Conservation (phyloP, 1,139 yeast genomes). For the Waltiozyma sp. region DNA sequence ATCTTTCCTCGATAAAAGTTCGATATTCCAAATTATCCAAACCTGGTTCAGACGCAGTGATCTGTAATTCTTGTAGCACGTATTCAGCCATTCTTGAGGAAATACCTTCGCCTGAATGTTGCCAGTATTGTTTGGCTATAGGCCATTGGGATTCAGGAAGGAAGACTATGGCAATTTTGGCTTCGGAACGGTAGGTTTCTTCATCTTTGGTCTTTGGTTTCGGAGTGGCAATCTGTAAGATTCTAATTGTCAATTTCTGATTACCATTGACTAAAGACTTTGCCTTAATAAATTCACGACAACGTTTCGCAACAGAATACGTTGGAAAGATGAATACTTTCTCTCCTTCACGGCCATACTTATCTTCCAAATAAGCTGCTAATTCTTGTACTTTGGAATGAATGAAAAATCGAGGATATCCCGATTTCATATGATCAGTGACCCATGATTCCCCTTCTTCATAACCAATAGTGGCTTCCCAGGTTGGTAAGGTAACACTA, state of each 20-base stretch:
- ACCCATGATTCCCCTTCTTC: constrained; percentile 88
- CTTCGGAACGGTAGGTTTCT: constrained; percentile 45
- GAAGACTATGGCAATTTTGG: constrained; percentile 67
- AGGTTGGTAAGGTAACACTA: constrained; percentile 85
- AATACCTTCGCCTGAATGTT: constrained; percentile 91
- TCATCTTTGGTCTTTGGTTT: constrained; percentile 53
- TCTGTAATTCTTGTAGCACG: constrained; percentile 51
- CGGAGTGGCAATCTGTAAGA: constrained; percentile 71
- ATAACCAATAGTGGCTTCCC: constrained; percentile 88
- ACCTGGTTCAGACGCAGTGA: constrained; percentile 19
- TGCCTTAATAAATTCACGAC: constrained; percentile 58
- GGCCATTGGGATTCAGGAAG: constrained; percentile 44
- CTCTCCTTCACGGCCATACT: constrained; percentile 74
- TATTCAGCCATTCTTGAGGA: constrained; percentile 87
- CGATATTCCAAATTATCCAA: constrained; percentile 40
- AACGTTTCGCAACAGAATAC: constrained; percentile 68
- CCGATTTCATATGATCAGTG: constrained; percentile 67
- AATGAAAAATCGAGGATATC: constrained; percentile 83
- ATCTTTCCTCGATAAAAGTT: constrained; percentile 75
- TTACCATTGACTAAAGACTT: too few species aligned
- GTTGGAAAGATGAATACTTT: constrained; percentile 67
- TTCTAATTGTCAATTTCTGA: constrained; percentile 37
- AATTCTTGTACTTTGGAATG: constrained; percentile 63
- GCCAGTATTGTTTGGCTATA: constrained; percentile 86
- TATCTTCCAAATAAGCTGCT: constrained; percentile 31